Base-by-base conservation (phyloP, 1,284 basidiomycete genomes). In the Athelia psychrophila region DNA sequence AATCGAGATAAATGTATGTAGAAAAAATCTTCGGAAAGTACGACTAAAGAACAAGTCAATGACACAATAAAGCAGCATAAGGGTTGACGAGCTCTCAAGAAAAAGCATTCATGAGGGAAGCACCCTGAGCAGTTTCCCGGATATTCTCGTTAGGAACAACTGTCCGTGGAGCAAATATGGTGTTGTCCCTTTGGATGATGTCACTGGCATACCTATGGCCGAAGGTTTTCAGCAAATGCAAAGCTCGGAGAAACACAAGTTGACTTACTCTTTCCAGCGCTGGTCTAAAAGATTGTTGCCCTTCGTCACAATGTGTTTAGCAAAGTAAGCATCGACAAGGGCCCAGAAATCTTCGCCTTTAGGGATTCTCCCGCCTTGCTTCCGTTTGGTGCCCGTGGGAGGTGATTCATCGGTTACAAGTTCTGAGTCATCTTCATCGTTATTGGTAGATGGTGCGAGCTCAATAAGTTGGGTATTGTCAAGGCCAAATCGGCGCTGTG, bases 301-400 rank as follows among this genome's bases (percentile, higher is more conserved):
- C 9, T 42, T 18, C 6, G 6, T n/a, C 16, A 6, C 20, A 22
- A 42, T 22, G n/a, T 18, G 38, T 5, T n/a, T n/a, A n/a, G 38
- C 38, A 42, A 42, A 42, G n/a, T 18, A 42, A 6, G n/a, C 38
- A 42, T 42, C 38, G 38, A 22, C 38, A n/a, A 5, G 16, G n/a
- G n/a, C 38, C 38, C 38, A 42, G n/a, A 42, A 42, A n/a, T 42
- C 38, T n/a, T 42, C 38, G 6, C 38, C 38, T 42, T 42, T 42
- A 9, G 38, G 38, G 9, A 42, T 42, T 16, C 38, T 6, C 5
- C 38, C 38, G n/a, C 16, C 38, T 22, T 42, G 38, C 20, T 42
- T n/a, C 16, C 38, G 38, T 16, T 42, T 42, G 38, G 8, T 42
- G 9, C n/a, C 38, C 6, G 20, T 22, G n/a, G 38, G 8, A n/a